Evolutionary conservation across 805 yeast genomes (phyloP).

Genomic region (Starmerella scarabaei): DNA sequence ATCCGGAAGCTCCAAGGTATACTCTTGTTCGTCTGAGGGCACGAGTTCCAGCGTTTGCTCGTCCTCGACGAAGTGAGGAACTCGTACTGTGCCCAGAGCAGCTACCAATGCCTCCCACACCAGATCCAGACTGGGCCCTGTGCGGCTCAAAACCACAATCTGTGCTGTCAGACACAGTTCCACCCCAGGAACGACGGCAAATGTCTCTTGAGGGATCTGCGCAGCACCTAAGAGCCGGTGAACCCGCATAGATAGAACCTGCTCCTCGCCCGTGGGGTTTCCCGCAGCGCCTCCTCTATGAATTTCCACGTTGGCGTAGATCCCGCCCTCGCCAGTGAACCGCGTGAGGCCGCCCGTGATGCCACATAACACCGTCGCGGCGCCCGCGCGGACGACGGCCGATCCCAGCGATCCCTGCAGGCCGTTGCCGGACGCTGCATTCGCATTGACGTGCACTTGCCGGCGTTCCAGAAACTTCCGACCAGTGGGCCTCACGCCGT

Average conservation of each 20-base stretch:
- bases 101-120: constrained; percentile 55
- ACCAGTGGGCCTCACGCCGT: constrained; percentile 61
- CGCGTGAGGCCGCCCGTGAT: constrained; percentile 51
- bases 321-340: constrained; percentile 34
- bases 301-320: constrained; percentile 66
- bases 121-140: constrained; percentile 70
- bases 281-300: constrained; percentile 56
- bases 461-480: constrained; percentile 64
- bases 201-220: constrained; percentile 32
- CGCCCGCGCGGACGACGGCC: constrained; percentile 54
- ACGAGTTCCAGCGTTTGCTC: constrained; percentile 38
- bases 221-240: constrained; percentile 50
- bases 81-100: constrained; percentile 45
- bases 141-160: constrained; percentile 61
- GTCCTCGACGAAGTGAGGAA: constrained; percentile 60
- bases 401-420: constrained; percentile 42
- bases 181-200: constrained; percentile 26
- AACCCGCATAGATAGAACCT: constrained; percentile 52
- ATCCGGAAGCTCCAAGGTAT: constrained; percentile 31
- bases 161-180: constrained; percentile 55
- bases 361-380: constrained; percentile 60
- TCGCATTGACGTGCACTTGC: constrained; percentile 32
- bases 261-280: constrained; percentile 78
- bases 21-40: constrained; percentile 22
- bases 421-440: constrained; percentile 17